Evolutionary conservation across 2,329 filamentous ascomycete species (phyloP), one percentile per base, ranked within the genome.

Genomic region (Seiridium unicorne): DNA sequence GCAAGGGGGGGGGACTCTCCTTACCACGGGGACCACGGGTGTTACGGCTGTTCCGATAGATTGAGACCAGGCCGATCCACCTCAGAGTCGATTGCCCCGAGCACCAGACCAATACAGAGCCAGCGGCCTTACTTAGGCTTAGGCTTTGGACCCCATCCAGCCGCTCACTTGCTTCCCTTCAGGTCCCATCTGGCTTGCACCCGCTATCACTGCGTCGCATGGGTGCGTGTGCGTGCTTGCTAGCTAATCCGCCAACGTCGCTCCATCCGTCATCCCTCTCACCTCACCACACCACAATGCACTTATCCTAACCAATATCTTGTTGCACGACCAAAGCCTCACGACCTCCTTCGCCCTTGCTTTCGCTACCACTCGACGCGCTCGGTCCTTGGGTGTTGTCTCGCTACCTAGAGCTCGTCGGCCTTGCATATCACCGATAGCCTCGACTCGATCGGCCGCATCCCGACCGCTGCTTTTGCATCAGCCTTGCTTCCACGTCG

Each of bases 31-130:
- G 44, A 32, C n/a, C 7, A 26, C 11, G n/a, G 47, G 31, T 32
- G 47, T 13, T 26, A 53, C 51, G 51, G 51, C 31, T 53, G 51
- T 53, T 40, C 51, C 51, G 51, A 53, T 53, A 53, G 51, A 53
- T 53, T 53, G 51, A 34, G 11, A 10, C n/a, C n/a, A 26, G 8
- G n/a, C 47, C 47, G 32, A 11, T 10, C 47, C 38, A 42, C 13
- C 7, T 13, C 38, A 42, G 7, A 8, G 7, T 42, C 13, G 38
- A 42, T 13, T 7, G 13, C 7, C 38, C 38, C 13, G 38, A 42
- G 38, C 38, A 13, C 38, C 38, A 13, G 7, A 13, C 38, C 13
- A 13, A 26, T 26, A 26, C 18, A 26, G 18, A 26, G 18, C 18
- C 18, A 26, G 18, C 18, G 18, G 18, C 18, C 18, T 26, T 26